Evolutionary conservation across 140 eudicot species (phyloP).

Genomic region (Ambrosia hybrid): DNA sequence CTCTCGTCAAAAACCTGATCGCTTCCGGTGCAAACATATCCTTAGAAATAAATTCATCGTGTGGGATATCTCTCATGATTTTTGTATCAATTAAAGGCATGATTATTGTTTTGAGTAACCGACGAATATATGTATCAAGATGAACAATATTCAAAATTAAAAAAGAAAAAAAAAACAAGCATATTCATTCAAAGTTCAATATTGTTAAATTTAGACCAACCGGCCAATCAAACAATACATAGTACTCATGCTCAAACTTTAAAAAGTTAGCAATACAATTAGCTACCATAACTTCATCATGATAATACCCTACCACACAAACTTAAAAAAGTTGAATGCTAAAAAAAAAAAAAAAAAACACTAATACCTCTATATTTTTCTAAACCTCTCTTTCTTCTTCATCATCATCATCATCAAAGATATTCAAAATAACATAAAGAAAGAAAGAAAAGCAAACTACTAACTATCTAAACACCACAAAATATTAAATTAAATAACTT

Average conservation of each 20-base stretch:
- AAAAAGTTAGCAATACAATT: conserved; percentile 33
- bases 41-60: not conserved
- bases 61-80: not conserved
- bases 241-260: conserved; percentile 36
- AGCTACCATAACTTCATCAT: conserved; percentile 32
- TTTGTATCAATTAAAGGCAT: not conserved
- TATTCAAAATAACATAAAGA: conserved; percentile 26
- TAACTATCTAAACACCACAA: conserved; percentile 6
- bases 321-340: conserved; percentile 24
- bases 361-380: not conserved
- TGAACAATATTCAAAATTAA: not conserved
- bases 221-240: conserved; percentile 18
- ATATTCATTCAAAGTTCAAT: conserved; percentile 26
- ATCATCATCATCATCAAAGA: conserved; percentile 25
- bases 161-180: not conserved
- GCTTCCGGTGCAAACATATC: not conserved
- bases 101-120: not conserved
- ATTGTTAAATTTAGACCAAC: conserved; percentile 12
- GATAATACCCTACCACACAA: conserved; percentile 43
- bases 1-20: too few species aligned
- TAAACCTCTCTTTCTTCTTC: not conserved
- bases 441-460: conserved; percentile 8
- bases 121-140: not conserved
- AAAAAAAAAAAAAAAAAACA: not conserved
- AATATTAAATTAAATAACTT: conserved; percentile 10